A percentile compares a stretch with the other conserved stretches of the same genome.
Evolutionary conservation across 192 early-diverging fungal genomes (phyloP).

Genomic region (Gamsiella multidivaricata): DNA sequence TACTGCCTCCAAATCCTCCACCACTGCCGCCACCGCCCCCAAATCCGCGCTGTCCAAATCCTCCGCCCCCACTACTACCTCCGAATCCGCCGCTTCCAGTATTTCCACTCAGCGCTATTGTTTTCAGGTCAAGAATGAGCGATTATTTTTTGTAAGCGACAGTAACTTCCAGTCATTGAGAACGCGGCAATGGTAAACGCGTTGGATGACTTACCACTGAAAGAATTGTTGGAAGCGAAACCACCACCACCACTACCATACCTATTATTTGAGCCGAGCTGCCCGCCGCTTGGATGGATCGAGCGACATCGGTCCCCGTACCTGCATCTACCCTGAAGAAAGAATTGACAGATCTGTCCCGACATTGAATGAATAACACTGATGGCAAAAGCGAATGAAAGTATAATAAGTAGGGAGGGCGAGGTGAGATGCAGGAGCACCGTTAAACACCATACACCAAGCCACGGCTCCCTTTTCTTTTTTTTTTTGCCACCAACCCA

Average conservation of each 20-base stretch:
- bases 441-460: no score
- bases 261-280: constrained; percentile 54
- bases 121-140: background rate
- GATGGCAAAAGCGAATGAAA: no score
- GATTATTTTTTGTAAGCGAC: background rate
- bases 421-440: no score
- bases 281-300: constrained; percentile 62
- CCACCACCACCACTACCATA: constrained; percentile 42
- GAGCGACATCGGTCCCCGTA: constrained; percentile 68
- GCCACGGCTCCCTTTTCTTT: no score
- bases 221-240: constrained; percentile 57
- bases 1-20: constrained; percentile 9
- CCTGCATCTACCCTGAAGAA: constrained; percentile 66
- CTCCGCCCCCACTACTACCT: constrained; percentile 20
- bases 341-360: constrained; percentile 45
- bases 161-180: background rate
- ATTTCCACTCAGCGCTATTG: constrained; percentile 28
- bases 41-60: constrained; percentile 15
- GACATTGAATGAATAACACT: no score
- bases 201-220: constrained; percentile 23
- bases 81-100: constrained; percentile 32
- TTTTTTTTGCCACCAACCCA: no score
- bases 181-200: background rate
- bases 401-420: no score
- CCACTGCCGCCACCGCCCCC: constrained; percentile 5